phyloP scores from a whole-genome alignment of 441 rosid species.

The Populus hybrid region DNA sequence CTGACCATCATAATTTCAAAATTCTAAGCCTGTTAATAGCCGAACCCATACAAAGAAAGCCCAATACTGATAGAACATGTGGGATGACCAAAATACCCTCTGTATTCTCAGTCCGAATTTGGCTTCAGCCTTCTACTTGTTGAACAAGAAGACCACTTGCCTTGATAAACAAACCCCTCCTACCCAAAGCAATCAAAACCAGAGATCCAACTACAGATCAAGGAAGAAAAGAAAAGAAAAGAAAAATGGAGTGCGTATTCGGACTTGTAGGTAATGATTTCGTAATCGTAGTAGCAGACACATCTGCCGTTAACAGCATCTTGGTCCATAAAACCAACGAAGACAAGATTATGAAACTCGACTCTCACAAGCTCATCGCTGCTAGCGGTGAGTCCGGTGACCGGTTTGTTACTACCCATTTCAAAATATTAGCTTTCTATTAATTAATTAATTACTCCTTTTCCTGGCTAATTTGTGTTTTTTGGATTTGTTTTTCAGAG shows the following conservation, averaged over 20 bases:
- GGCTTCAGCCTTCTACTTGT: conserved; percentile 7
- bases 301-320: conserved; percentile 96
- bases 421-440: background rate
- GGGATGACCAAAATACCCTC: conserved; percentile 17
- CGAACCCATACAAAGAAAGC: background rate
- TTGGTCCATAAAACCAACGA: conserved; percentile 91
- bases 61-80: background rate
- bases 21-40: too few relatives aligned
- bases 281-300: conserved; percentile 76
- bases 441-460: too few relatives aligned
- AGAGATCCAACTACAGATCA: background rate
- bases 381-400: conserved; percentile 99
- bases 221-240: conserved; percentile 14
- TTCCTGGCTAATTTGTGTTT: background rate
- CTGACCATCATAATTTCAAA: too few relatives aligned
- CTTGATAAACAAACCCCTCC: background rate
- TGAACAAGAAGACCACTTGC: conserved; percentile 11
- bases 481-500: conserved; percentile 28
- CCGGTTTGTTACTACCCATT: conserved; percentile 39
- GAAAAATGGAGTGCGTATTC: conserved; percentile 82
- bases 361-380: conserved; percentile 93
- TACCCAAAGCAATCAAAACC: background rate
- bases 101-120: background rate
- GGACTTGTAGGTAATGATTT: conserved; percentile 87
- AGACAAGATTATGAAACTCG: conserved; percentile 95